Base-by-base conservation (phyloP, 2,329 filamentous ascomycete genomes). In the Lachnellula subtilissima region DNA sequence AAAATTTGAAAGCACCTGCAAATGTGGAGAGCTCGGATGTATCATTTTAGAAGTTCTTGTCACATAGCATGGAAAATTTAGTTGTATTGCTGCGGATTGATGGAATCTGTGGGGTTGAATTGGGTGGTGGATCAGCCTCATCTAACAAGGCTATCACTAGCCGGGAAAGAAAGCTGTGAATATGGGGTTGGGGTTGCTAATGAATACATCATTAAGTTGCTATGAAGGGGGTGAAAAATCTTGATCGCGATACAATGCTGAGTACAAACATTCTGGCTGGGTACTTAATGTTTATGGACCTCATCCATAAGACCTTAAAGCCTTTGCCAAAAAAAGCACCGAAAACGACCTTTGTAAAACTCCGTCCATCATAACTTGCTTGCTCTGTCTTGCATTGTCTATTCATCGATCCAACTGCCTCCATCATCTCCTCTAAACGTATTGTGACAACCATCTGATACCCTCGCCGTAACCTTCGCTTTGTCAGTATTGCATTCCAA, bases 371-470 rank as follows among this genome's bases (percentile, higher is more conserved):
- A 59, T 68, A 59, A 64, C 59, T 59, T 59, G 61, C 61, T 57
- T 52, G 61, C 56, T n/a, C 53, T 54, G 55, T 54, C 53, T 52
- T 56, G 42, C 45, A 43, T 51, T 32, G 37, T 55, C 48, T 46
- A 8, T 14, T 49, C 37, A 46, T 17, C 48, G 7, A 15, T 48
- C 32, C 47, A n/a, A 35, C 11, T 17, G 25, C 49, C 46, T 28
- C 17, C 37, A 50, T 23, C 37, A 50, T 23, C 14, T 36, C 37
- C 60, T 72, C 78, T 87, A 95, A 72, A 95, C 89, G 71, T 95
- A 96, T 80, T 95, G 91, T 55, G 89, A 90, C 75, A 96, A 75
- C 91, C 91, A 96, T 77, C 90, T 85, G 75, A 96, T 93, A 67
- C 83, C 91, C 67, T 96, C 91, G 53, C 90, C 90, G 73, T 96